phyloP scores from a whole-genome alignment of 2,329 filamentous ascomycete species.

The Ophiobolus disseminans region DNA sequence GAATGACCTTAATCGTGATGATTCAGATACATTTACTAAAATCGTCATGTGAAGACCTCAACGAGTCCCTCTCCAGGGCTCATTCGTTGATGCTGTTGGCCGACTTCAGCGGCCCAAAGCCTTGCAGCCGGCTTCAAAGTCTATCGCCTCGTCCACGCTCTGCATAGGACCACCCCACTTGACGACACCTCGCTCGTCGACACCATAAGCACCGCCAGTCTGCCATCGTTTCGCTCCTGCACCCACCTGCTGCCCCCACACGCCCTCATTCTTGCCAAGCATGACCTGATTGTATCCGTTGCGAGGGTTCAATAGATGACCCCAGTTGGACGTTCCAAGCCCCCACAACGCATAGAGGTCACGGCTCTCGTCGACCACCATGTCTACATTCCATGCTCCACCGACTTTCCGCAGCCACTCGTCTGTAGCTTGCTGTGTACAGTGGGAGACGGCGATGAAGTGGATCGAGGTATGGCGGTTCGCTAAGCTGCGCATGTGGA shows the following conservation, averaged over 20 bases:
- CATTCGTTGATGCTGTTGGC: too few species aligned
- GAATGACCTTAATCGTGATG: too few species aligned
- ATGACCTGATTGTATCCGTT: conserved; percentile 46
- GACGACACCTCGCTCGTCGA: conserved; percentile 41
- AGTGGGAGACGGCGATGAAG: conserved; percentile 67
- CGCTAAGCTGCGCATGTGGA: conserved; percentile 62
- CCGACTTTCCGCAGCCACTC: conserved; percentile 66
- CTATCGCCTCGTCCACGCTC: conserved; percentile 42
- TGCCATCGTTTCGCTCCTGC: conserved; percentile 48
- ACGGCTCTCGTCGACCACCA: conserved; percentile 64
- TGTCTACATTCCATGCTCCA: conserved; percentile 63
- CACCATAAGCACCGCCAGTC: conserved; percentile 42
- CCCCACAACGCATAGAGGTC: conserved; percentile 67
- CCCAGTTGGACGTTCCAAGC: conserved; percentile 55
- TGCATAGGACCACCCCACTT: conserved; percentile 46
- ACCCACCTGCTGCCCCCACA: conserved; percentile 45
- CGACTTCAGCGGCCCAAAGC: conserved; percentile 38
- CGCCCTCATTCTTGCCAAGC: conserved; percentile 45
- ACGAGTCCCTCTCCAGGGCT: too few species aligned
- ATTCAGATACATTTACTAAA: too few species aligned
- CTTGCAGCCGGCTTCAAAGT: conserved; percentile 40
- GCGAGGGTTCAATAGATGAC: conserved; percentile 42
- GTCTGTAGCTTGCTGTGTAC: conserved; percentile 62
- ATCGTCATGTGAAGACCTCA: too few species aligned
- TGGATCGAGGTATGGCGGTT: conserved; percentile 60